Conservation (phyloP, 2,329 filamentous ascomycete genomes). For the Trichoderma arundinaceum region DNA sequence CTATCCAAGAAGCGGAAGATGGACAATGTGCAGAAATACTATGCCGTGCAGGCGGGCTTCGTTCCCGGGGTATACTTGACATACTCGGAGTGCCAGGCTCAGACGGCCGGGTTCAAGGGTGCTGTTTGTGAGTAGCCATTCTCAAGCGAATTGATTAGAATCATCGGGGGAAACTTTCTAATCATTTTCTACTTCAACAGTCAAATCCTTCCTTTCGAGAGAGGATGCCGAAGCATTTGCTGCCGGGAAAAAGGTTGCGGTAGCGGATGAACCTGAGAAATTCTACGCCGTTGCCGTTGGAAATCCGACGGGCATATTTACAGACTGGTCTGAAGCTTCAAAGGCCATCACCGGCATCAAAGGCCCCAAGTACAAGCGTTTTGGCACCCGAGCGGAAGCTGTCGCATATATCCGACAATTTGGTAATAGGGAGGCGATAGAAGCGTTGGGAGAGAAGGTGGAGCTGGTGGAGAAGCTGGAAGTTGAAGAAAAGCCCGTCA, state of each 20-base stretch:
- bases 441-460: slow-evolving; percentile 46
- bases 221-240: slow-evolving; percentile 82
- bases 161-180: slow-evolving; percentile 11
- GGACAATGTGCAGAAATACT: slow-evolving; percentile 61
- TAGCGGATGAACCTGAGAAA: slow-evolving; percentile 50
- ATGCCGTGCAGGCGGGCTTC: slow-evolving; percentile 64
- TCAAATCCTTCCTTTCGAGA: slow-evolving; percentile 76
- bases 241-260: slow-evolving; percentile 58
- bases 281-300: slow-evolving; percentile 69
- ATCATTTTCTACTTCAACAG: slow-evolving; percentile 49
- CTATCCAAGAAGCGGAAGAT: slow-evolving; percentile 55
- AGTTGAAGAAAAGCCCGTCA: slow-evolving; percentile 30
- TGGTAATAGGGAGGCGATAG: slow-evolving; percentile 52
- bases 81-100: slow-evolving; percentile 66
- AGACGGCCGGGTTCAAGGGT: slow-evolving; percentile 66
- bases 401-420: slow-evolving; percentile 71
- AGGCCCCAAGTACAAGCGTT: slow-evolving; percentile 72
- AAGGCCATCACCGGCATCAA: slow-evolving; percentile 76
- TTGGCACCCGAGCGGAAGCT: slow-evolving; percentile 72
- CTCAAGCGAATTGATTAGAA: neutral
- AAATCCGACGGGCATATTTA: slow-evolving; percentile 63
- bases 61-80: slow-evolving; percentile 65
- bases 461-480: slow-evolving; percentile 29
- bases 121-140: slow-evolving; percentile 65
- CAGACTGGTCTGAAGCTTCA: slow-evolving; percentile 70